A percentile compares a stretch with the other conserved stretches of the same genome.
phyloP scores from a whole-genome alignment of 768 basidiomycete genomes.

The Rhizopogon vinicolor region DNA sequence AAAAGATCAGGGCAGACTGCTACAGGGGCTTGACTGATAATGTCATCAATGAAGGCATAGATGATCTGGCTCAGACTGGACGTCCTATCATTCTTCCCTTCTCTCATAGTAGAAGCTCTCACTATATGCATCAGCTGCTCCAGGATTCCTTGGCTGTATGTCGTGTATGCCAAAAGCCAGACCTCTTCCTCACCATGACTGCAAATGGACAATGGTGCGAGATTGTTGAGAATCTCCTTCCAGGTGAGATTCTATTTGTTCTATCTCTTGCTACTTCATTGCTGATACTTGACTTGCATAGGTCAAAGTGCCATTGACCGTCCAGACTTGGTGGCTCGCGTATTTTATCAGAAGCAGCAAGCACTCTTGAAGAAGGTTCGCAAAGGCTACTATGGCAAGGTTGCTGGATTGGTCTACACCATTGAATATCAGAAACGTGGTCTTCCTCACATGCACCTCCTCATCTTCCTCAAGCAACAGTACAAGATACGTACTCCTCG shows the following conservation, averaged over 20 bases:
- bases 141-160: conserved; percentile 46
- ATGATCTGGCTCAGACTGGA: conserved; percentile 30
- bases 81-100: conserved; percentile 35
- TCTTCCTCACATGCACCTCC: conserved; percentile 49
- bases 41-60: conserved; percentile 13
- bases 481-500: conserved; percentile 27
- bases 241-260: conserved; percentile 13
- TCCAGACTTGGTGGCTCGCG: conserved; percentile 42
- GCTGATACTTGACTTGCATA: not conserved
- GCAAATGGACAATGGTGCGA: conserved; percentile 49
- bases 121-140: conserved; percentile 37
- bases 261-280: too few relatives aligned
- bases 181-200: conserved; percentile 51
- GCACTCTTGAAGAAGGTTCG: conserved; percentile 32
- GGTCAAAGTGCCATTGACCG: conserved; percentile 34
- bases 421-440: conserved; percentile 58
- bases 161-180: conserved; percentile 28
- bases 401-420: conserved; percentile 41
- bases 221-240: conserved; percentile 31
- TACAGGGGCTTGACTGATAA: conserved; percentile 33
- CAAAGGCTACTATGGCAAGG: conserved; percentile 35
- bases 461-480: conserved; percentile 35
- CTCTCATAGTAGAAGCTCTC: conserved; percentile 35
- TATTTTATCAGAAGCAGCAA: conserved; percentile 41
- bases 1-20: conserved; percentile 25